Percentiles rank a stretch among this genome's conserved stretches.
phyloP scores from a whole-genome alignment of 306 rosid species.

The Heteromeles arbutifolia region DNA sequence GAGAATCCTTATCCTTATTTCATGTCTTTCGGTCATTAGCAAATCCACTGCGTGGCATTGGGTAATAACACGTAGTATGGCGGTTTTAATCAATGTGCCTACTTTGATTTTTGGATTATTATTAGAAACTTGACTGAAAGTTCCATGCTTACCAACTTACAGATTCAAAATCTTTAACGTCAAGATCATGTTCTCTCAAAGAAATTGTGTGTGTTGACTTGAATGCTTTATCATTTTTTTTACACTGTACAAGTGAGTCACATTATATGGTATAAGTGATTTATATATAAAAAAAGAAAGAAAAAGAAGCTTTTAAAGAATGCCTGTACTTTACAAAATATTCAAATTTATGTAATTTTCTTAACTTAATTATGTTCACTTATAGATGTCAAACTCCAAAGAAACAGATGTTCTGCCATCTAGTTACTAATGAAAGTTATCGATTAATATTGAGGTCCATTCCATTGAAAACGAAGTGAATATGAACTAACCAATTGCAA shows the following conservation, averaged over 20 bases:
- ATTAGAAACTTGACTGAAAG: background rate
- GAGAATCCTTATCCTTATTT: too few species aligned
- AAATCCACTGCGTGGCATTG: too few species aligned
- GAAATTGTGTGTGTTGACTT: background rate
- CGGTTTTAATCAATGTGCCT: background rate
- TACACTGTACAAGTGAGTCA: background rate
- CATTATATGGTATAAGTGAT: background rate
- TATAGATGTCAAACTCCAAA: background rate
- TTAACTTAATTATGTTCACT: too few species aligned
- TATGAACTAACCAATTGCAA: background rate
- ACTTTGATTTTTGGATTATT: background rate
- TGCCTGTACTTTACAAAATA: background rate
- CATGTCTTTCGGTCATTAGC: too few species aligned
- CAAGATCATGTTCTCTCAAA: background rate
- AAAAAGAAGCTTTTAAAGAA: too few species aligned
- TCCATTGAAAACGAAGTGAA: background rate
- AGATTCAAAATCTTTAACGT: background rate
- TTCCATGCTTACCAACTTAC: background rate
- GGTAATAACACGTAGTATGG: background rate
- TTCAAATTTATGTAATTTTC: background rate
- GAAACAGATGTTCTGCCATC: background rate
- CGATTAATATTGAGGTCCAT: background rate
- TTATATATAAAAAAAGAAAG: background rate
- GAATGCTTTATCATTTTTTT: background rate
- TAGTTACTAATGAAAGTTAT: background rate